Conservation (phyloP, 352 stramenopile species). For the Pythium diclinum region DNA sequence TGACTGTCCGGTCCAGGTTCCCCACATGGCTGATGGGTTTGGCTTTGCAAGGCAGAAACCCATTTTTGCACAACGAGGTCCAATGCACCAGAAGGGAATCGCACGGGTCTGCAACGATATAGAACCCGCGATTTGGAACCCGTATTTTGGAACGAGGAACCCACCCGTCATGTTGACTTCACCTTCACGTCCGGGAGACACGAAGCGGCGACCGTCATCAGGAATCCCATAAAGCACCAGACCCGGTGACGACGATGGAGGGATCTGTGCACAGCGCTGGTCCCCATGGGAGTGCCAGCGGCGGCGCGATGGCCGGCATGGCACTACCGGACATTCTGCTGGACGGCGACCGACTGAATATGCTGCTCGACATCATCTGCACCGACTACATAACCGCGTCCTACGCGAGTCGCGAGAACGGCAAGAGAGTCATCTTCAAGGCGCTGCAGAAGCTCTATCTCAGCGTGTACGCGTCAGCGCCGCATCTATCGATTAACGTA, state of each 20-base stretch:
- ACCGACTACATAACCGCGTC: constrained; percentile 84
- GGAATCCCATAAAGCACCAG: background rate
- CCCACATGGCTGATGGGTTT: constrained; percentile 1
- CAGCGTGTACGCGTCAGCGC: constrained; percentile 49
- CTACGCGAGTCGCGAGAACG: constrained; percentile 83
- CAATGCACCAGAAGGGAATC: background rate
- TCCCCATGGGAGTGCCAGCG: background rate
- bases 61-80: background rate
- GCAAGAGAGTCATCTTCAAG: constrained; percentile 71
- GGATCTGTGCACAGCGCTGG: background rate
- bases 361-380: constrained; percentile 84
- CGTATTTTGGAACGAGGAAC: background rate
- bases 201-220: background rate
- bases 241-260: constrained; percentile 4
- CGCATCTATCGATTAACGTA: constrained; percentile 20
- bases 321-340: constrained; percentile 56
- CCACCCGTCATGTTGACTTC: constrained; percentile 1
- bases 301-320: constrained; percentile 15
- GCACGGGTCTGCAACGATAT: background rate
- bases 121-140: background rate
- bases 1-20: background rate
- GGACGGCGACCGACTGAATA: constrained; percentile 73
- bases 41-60: background rate
- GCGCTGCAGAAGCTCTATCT: constrained; percentile 80
- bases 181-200: background rate